phyloP scores from a whole-genome alignment of 805 yeast genomes.

The Kluyveromyces dobzhanskii region DNA sequence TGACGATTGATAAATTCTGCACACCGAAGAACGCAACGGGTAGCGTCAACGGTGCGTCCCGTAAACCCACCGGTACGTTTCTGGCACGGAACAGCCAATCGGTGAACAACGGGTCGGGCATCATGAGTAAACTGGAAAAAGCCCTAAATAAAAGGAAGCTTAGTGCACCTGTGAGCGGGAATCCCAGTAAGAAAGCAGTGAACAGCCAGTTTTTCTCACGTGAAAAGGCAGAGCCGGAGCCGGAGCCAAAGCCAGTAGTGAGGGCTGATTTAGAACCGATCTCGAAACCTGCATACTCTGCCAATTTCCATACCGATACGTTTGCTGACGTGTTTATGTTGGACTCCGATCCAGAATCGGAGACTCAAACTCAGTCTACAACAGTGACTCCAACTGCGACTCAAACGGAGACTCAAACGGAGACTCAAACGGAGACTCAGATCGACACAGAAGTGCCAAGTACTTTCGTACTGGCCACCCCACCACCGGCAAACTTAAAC shows the following conservation, averaged over 20 bases:
- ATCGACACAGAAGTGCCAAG: conserved; percentile 1
- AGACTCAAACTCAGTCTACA: conserved; percentile 7
- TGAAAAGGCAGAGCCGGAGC: too few species aligned
- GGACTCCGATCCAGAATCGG: background rate
- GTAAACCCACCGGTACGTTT: background rate
- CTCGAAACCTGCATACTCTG: too few species aligned
- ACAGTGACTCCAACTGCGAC: too few species aligned
- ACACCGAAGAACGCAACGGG: background rate
- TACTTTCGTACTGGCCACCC: conserved; percentile 3
- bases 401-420: conserved; percentile 4
- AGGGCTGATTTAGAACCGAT: too few species aligned
- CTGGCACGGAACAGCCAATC: conserved; percentile 8
- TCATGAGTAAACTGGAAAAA: conserved; percentile 11
- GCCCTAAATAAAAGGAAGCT: conserved; percentile 20
- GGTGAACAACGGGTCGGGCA: background rate
- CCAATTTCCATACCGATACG: background rate
- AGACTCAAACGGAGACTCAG: background rate
- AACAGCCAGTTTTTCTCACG: conserved; percentile 2
- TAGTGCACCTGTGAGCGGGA: conserved; percentile 1
- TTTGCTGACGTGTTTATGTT: background rate
- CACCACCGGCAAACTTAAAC: background rate
- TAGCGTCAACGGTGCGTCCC: background rate
- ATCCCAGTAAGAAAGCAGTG: background rate
- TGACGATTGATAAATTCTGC: conserved; percentile 19
- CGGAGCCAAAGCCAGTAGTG: too few species aligned